Base-by-base conservation (phyloP, 2,329 filamentous ascomycete genomes). In the Monosporascus cannonballus region DNA sequence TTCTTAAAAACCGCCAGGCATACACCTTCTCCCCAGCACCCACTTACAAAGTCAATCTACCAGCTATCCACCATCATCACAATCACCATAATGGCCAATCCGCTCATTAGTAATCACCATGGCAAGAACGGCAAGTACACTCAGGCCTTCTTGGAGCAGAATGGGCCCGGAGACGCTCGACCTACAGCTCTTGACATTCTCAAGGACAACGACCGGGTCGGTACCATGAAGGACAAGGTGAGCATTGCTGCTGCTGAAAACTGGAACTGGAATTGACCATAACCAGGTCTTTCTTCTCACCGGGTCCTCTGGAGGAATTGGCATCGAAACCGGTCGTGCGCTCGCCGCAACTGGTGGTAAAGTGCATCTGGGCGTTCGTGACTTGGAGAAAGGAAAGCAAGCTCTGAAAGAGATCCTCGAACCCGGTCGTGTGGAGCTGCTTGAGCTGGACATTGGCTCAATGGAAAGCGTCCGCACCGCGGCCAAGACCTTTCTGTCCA, bases 291-390 rank as follows among this genome's bases (percentile, higher is more conserved):
- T 73, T 7, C 54, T 78, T 18, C 69, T 78, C 51, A 78, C 76
- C 1, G 76, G 76, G 4, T 63, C 61, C 4, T 70, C 71, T 20
- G 67, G 72, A 17, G 75, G 75, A 0, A 61, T 78, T 15, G 76
- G 75, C 2, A 57, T 74, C 22, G 73, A 77, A 54, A 76, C 74
- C 2, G 70, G 68, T 2, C 66, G 68, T 14, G 76, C 76, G 2
- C 65, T 80, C 20, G 61, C 67, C 22, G 61, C 68, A 11, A 74
- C 77, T 1, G 63, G 64, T 27, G 25, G 25, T 27, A 27, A 27
- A 27, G 25, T 27, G 25, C 9, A 27, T 27, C 25, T 27, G 42
- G 45, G 51, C 20, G 53, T 53, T 22, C 50, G 50, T 4, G 41
- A 56, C 36, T 37, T 36, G 7, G 36, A 44, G 11, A 56, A 56